Evolutionary conservation across 495 filamentous ascomycete species (phyloP).

Genomic region (Penicillium atrosanguineum): DNA sequence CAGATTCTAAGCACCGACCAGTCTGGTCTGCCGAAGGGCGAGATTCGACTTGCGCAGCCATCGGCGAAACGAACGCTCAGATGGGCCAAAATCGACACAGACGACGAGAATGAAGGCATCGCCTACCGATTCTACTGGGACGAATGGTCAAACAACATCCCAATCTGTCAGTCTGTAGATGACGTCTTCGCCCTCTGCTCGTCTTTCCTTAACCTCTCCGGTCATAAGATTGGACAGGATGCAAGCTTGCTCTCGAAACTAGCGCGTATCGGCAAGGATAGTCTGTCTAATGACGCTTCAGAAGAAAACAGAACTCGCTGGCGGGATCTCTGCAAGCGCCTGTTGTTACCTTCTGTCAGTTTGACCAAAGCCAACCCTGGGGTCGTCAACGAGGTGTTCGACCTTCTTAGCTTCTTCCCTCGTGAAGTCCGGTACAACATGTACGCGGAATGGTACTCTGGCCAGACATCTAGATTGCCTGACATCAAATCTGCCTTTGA

Average conservation of each 20-base stretch:
- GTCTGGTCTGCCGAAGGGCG: conserved; percentile 60
- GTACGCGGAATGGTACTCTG: conserved; percentile 89
- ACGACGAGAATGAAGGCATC: conserved; percentile 66
- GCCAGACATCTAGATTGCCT: conserved; percentile 68
- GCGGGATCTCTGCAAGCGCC: conserved; percentile 74
- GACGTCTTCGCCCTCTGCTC: conserved; percentile 87
- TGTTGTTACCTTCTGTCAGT: conserved; percentile 81
- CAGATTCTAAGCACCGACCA: conserved; percentile 59
- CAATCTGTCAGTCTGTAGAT: conserved; percentile 83
- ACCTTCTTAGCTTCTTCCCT: conserved; percentile 74
- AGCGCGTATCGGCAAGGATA: conserved; percentile 74
- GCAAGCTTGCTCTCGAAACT: conserved; percentile 73
- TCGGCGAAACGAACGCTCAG: conserved; percentile 61
- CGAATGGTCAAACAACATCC: conserved; percentile 92
- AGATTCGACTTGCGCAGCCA: conserved; percentile 54
- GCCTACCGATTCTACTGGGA: conserved; percentile 95
- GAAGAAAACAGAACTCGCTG: conserved; percentile 67
- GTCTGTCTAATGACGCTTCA: conserved; percentile 66
- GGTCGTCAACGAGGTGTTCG: conserved; percentile 79
- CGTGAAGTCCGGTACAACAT: conserved; percentile 77
- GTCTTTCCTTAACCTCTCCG: conserved; percentile 78
- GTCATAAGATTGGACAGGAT: conserved; percentile 86
- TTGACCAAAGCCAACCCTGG: conserved; percentile 78
- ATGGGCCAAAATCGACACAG: conserved; percentile 77
- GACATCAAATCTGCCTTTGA: conserved; percentile 79